Conservation (phyloP, 2,329 filamentous ascomycete species). For the Pseudogymnoascus sp. region DNA sequence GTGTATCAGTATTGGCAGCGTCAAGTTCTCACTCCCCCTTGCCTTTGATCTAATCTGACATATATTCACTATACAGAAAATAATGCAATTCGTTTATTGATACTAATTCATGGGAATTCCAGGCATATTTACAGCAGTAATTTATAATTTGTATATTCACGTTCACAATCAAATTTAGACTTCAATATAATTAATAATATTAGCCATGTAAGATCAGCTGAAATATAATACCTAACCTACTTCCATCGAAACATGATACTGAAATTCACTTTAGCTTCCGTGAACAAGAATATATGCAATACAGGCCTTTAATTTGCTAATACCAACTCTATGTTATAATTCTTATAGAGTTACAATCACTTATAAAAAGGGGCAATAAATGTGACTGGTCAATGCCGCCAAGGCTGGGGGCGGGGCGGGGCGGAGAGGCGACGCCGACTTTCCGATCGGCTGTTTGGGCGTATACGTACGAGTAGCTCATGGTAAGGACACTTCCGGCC, state of each 20-base stretch:
- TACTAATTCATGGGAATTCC: not conserved
- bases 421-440: not conserved
- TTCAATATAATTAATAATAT: not conserved
- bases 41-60: not conserved
- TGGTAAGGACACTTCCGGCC: slow-evolving; percentile 5
- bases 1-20: not conserved
- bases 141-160: too few species aligned
- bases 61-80: not conserved
- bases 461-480: not conserved
- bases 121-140: too few species aligned
- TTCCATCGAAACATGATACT: not conserved
- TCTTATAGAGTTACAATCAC: not conserved
- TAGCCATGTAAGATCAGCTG: not conserved
- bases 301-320: not conserved
- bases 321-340: not conserved
- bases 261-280: not conserved
- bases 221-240: not conserved
- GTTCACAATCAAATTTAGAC: not conserved
- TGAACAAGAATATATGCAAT: not conserved
- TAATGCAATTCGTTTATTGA: not conserved
- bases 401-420: not conserved
- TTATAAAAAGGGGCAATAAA: not conserved
- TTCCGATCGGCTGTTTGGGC: slow-evolving; percentile 4
- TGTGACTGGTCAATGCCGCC: not conserved
- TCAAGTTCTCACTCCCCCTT: not conserved